phyloP scores from a whole-genome alignment of 805 yeast genomes.

The Candida arabinofermentans region DNA sequence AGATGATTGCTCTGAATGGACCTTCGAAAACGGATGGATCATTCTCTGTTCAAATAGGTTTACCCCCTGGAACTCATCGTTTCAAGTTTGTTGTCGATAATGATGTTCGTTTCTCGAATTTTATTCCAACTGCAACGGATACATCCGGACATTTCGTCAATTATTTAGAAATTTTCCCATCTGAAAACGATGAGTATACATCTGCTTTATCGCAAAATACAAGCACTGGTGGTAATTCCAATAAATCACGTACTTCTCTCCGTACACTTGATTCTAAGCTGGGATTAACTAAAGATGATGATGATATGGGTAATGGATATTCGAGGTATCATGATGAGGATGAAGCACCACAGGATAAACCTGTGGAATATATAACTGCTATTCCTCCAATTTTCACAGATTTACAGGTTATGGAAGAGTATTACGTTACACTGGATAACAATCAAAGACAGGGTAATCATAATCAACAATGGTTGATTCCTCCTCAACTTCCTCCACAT shows the following conservation, averaged over 20 bases:
- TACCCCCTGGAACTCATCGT: constrained; percentile 90
- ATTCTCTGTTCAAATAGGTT: constrained; percentile 65
- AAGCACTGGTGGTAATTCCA: constrained; percentile 8
- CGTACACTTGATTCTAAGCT: constrained; percentile 56
- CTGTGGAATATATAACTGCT: constrained; percentile 51
- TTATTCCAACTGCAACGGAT: constrained; percentile 94
- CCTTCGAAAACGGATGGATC: constrained; percentile 45
- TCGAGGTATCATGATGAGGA: constrained; percentile 69
- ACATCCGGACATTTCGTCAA: constrained; percentile 95
- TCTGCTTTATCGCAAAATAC: constrained; percentile 12
- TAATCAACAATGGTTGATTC: constrained; percentile 64
- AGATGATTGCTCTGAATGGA: constrained; percentile 82
- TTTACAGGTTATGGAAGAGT: constrained; percentile 84
- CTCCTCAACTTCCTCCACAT: constrained; percentile 97
- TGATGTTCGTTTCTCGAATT: constrained; percentile 84
- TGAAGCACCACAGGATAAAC: constrained; percentile 26
- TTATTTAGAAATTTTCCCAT: constrained; percentile 65
- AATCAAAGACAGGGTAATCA: constrained; percentile 49
- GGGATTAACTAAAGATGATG: constrained; percentile 62
- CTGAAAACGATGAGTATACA: constrained; percentile 25
- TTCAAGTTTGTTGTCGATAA: constrained; percentile 92
- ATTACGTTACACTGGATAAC: constrained; percentile 70
- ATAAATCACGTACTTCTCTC: constrained; percentile 25
- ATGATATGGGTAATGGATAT: constrained; percentile 82
- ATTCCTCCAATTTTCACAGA: constrained; percentile 84